Conservation (phyloP, 768 basidiomycete genomes). For the Psilocybe azurescens region DNA sequence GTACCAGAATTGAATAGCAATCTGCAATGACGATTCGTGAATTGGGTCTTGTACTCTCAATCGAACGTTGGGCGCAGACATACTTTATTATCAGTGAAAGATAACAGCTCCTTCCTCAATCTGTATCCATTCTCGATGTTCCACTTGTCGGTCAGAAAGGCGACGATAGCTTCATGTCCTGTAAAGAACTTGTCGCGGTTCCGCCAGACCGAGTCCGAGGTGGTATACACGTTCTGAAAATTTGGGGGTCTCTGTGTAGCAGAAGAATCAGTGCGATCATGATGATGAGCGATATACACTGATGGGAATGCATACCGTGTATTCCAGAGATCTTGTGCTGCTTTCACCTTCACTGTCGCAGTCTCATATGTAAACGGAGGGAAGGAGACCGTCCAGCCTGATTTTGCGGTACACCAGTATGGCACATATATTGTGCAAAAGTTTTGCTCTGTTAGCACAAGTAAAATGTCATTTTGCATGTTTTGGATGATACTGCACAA, state of each 20-base stretch:
- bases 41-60: background rate
- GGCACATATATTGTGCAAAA: background rate
- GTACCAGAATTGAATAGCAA: slow-evolving; percentile 61
- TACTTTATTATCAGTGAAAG: slow-evolving; percentile 52
- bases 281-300: no score
- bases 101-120: slow-evolving; percentile 58
- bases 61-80: background rate
- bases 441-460: no score
- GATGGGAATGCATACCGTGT: slow-evolving; percentile 19
- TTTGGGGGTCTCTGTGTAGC: slow-evolving; percentile 29
- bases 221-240: slow-evolving; percentile 54
- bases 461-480: no score
- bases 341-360: slow-evolving; percentile 49
- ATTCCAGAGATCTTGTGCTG: slow-evolving; percentile 58
- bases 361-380: slow-evolving; percentile 19
- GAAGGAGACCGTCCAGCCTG: slow-evolving; percentile 1
- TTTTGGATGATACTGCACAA: no score
- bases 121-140: slow-evolving; percentile 52
- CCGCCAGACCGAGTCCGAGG: slow-evolving; percentile 54
- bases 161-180: slow-evolving; percentile 48
- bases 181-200: slow-evolving; percentile 56
- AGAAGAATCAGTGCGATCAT: no score
- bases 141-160: slow-evolving; percentile 59
- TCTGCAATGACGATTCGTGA: slow-evolving; percentile 18
- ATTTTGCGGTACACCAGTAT: background rate